Base-by-base conservation (phyloP, 2,329 filamentous ascomycete genomes). In the Talaromyces funiculosus region DNA sequence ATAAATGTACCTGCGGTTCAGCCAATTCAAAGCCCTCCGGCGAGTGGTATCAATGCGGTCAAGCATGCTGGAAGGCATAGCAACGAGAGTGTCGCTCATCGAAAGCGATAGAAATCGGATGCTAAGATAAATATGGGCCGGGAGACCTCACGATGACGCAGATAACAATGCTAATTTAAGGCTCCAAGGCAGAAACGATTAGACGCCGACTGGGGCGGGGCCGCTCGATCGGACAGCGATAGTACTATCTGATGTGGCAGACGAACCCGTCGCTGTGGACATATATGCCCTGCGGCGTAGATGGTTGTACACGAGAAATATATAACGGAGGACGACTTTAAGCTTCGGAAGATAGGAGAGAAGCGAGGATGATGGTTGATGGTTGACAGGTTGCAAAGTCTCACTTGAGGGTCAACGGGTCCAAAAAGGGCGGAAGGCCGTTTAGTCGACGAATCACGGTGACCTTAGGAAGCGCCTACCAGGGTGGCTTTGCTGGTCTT, bases 1-100 rank as follows among this genome's bases (percentile, higher is more conserved):
- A 67, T 77, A 77, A 51, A 81, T 77, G 65, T 80, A 81, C 67
- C 75, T 72, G 63, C 73, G 70, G 62, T 80, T 80, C 60, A 81
- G 67, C 64, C 72, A 75, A 68, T 78, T 72, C 45, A 80, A 68
- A 55, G 77, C 69, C 68, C 72, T 75, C 60, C 73, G 72, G 64
- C 76, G 76, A 61, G 71, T 67, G 57, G 67, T 66, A 62, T 73
- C 72, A 60, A 80, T 69, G 76, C 79, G 79, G 40, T 61, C 72
- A 68, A 64, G 60, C 61, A 63, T 63, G 64, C 53, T 60, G 59
- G 62, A 58, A 31, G 53, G 43, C 56, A 57, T 56, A 3, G 38
- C 33, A 40, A 26, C n/a, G 58, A 51, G 47, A 7, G 26, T 14
- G 29, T 35, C 16, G 24, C 24, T 20, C 47, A n/a, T 54, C 51